Conservation (phyloP, 1,139 yeast genomes). For the Ogataea hybrid region DNA sequence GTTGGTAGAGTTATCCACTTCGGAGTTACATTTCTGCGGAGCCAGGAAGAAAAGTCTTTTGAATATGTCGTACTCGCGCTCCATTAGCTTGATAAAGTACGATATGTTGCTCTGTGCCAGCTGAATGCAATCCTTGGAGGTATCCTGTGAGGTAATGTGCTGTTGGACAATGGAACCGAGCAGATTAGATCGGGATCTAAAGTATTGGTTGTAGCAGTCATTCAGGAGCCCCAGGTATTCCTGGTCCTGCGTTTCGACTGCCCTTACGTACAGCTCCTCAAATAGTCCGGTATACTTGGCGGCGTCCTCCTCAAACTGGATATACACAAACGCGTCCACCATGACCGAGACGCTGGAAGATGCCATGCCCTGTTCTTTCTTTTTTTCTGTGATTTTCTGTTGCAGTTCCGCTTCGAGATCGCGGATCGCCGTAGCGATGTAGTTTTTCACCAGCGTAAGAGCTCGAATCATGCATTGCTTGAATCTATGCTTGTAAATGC, state of each 20-base stretch:
- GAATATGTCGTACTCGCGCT: conserved; percentile 62
- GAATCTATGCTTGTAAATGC: conserved; percentile 67
- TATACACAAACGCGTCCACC: conserved; percentile 56
- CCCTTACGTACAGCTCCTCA: conserved; percentile 49
- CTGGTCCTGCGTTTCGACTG: conserved; percentile 20
- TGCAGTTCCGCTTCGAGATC: conserved; percentile 45
- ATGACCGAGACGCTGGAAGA: conserved; percentile 38
- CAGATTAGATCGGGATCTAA: conserved; percentile 50
- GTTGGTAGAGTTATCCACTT: conserved; percentile 27
- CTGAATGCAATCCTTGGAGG: conserved; percentile 42
- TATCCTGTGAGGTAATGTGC: conserved; percentile 33
- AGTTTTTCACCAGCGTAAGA: conserved; percentile 70
- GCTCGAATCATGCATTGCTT: conserved; percentile 86
- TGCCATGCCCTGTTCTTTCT: conserved; percentile 18
- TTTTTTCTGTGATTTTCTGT: conserved; percentile 30
- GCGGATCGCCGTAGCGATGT: conserved; percentile 54
- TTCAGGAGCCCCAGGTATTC: conserved; percentile 67
- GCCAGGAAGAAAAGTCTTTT: conserved; percentile 45
- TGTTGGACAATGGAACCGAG: conserved; percentile 43
- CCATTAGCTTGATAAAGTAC: conserved; percentile 55
- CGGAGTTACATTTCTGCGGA: conserved; percentile 15
- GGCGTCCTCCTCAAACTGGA: conserved; percentile 53
- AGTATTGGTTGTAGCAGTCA: conserved; percentile 66
- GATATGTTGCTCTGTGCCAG: conserved; percentile 58
- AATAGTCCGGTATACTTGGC: conserved; percentile 45